Conservation (phyloP, 2,329 filamentous ascomycete species). For the Aspergillus texensis region DNA sequence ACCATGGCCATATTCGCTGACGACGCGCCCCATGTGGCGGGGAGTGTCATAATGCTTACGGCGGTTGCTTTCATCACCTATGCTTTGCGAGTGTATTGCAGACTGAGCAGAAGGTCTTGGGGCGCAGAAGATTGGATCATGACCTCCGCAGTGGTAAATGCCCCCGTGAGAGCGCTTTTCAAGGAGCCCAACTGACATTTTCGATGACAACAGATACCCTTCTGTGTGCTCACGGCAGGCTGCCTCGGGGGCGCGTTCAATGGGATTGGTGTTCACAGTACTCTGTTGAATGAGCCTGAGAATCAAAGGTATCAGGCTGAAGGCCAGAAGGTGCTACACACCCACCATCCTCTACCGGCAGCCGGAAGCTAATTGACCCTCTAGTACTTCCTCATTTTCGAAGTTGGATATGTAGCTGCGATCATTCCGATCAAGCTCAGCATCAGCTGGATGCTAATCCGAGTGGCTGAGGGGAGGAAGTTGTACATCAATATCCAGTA, state of each 20-base stretch:
- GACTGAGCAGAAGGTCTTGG: conserved; percentile 24
- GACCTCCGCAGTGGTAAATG: conserved; percentile 24
- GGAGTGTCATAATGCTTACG: conserved; percentile 25
- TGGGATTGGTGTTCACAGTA: conserved; percentile 23
- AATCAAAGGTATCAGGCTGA: conserved; percentile 21
- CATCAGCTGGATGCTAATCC: conserved; percentile 30
- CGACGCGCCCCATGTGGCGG: conserved; percentile 22
- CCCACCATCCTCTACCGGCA: neutral
- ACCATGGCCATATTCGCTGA: conserved; percentile 25
- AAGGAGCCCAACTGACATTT: conserved; percentile 1
- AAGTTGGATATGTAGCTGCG: conserved; percentile 29
- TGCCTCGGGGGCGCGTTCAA: conserved; percentile 28
- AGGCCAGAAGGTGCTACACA: conserved; percentile 21
- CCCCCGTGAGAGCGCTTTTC: no score
- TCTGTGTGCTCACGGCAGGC: conserved; percentile 22
- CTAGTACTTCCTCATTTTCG: conserved; percentile 30
- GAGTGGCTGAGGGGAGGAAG: conserved; percentile 27
- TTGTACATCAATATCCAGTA: conserved; percentile 26
- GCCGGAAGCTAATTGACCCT: neutral
- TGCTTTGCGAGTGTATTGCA: conserved; percentile 23
- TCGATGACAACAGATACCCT: conserved; percentile 17
- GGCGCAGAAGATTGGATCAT: conserved; percentile 28
- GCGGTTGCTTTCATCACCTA: conserved; percentile 21
- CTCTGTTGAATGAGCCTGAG: conserved; percentile 16
- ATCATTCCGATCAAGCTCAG: conserved; percentile 32